Conservation (phyloP, 176 grass and related monocot species). For the Rhynchospora tenuis region DNA sequence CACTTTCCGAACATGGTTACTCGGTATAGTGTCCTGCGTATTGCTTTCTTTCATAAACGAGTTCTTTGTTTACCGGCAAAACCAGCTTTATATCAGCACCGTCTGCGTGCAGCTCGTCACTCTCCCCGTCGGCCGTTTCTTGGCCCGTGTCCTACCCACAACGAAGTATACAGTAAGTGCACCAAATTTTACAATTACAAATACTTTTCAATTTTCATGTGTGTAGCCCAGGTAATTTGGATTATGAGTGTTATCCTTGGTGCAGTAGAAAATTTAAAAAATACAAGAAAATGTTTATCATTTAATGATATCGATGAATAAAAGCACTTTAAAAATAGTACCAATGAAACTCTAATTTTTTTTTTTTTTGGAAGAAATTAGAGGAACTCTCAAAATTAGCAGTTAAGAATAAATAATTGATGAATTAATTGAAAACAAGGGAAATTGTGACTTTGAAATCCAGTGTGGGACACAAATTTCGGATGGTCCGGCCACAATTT, state of each 20-base stretch:
- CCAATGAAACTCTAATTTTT: neutral
- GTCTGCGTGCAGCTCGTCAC: conserved; percentile 52
- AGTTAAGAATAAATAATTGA: neutral
- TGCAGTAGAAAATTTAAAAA: neutral
- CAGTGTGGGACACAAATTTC: neutral
- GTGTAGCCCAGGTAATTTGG: neutral
- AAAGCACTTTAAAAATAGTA: neutral
- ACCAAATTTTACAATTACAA: neutral
- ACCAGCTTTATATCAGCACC: conserved; percentile 54
- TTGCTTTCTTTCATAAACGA: conserved; percentile 71
- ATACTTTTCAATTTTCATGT: neutral
- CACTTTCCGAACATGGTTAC: conserved; percentile 68
- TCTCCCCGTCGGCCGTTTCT: conserved; percentile 54
- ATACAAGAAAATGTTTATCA: neutral
- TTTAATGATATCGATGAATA: neutral
- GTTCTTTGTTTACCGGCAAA: conserved; percentile 73
- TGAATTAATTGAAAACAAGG: neutral
- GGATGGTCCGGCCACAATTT: neutral
- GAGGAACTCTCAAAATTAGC: neutral
- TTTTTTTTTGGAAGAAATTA: neutral
- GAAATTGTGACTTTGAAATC: neutral
- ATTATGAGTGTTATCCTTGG: neutral
- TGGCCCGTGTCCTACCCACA: conserved; percentile 41
- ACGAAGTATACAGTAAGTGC: neutral
- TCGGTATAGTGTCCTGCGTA: conserved; percentile 53